These are phyloP conservation scores for Diospyros lotus DNA, from an alignment of 148 eudicot species.

Conservation along the genomic window DNA sequence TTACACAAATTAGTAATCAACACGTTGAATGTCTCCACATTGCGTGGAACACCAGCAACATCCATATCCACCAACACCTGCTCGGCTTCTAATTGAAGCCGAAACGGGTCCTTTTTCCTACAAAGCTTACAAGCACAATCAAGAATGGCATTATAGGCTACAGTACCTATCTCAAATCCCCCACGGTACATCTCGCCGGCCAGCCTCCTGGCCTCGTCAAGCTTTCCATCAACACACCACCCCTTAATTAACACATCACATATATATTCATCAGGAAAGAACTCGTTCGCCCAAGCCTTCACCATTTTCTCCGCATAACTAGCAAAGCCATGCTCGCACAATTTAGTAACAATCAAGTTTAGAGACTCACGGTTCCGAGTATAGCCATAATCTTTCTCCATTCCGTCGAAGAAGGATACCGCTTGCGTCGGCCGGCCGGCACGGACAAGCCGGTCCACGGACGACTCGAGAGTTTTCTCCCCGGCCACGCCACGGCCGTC, in stretches of 20 bases:
- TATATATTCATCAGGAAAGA: slow-evolving; percentile 70
- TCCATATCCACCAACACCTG: slow-evolving; percentile 78
- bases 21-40: slow-evolving; percentile 82
- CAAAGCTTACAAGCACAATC: slow-evolving; percentile 90
- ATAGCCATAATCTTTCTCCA: slow-evolving; percentile 71
- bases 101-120: slow-evolving; percentile 67
- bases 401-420: slow-evolving; percentile 47
- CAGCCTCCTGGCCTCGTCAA: slow-evolving; percentile 76
- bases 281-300: slow-evolving; percentile 64
- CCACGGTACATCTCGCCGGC: slow-evolving; percentile 85
- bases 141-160: slow-evolving; percentile 68
- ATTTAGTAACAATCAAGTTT: slow-evolving; percentile 49
- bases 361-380: slow-evolving; percentile 38
- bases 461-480: slow-evolving; percentile 26
- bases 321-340: slow-evolving; percentile 73
- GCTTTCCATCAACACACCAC: slow-evolving; percentile 84
- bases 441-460: slow-evolving; percentile 49
- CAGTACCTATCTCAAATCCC: slow-evolving; percentile 73
- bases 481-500: slow-evolving; percentile 44
- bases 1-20: slow-evolving; percentile 70
- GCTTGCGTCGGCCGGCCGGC: slow-evolving; percentile 58
- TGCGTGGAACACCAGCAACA: slow-evolving; percentile 73
- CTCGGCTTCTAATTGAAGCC: slow-evolving; percentile 59
- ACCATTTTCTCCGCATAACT: slow-evolving; percentile 85
- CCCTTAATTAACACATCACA: slow-evolving; percentile 83